Base-by-base conservation (phyloP, 495 filamentous ascomycete genomes). In the Friedmanniomyces endolithicus region DNA sequence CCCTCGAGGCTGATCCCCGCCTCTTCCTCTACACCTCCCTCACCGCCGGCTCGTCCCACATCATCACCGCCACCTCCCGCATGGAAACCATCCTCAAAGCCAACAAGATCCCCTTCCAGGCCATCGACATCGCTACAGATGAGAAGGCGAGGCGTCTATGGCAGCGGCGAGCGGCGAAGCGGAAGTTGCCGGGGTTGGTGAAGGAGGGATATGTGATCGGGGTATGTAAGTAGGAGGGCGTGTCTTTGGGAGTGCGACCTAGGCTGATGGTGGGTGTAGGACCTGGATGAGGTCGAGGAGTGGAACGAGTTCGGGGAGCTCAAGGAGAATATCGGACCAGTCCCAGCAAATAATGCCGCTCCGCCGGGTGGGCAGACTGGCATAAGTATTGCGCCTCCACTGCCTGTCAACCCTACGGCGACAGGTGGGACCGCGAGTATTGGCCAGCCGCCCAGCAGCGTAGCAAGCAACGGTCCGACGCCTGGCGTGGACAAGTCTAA, bases 291-390 rank as follows among this genome's bases (percentile, higher is more conserved):
- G 65, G 78, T 95, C 53, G 92, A 98, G 72, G 92, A 97, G 66
- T 97, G 94, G 94, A 98, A 98, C 70, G 92, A 98, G 63, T 95
- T 90, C 65, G 90, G 86, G 64, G 92, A 97, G 72, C 77, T 98
- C 52, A 90, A 92, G 67, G 79, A 92, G 67, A 79, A 86, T 56
- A 75, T 96, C 52, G 83, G 72, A 22, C 70, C 60, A 19, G 63
- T 45, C 57, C 72, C 60, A 16, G 34, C 49, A n/a, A 55, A 43
- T 47, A 49, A 54, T 48, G 52, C 51, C 22, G 46, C 61, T 19
- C 53, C 54, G 11, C 14, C 57, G n/a, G 29, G 53, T 17, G 48
- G 53, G 16, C 52, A 50, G 57, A 50, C 47, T 22, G 53, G 57
- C 27, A 43, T 61, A 9, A 61, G 50, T 27, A 41, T 61, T 22